Conservation (phyloP, 768 basidiomycete species). For the Lactifluus pinguis region DNA sequence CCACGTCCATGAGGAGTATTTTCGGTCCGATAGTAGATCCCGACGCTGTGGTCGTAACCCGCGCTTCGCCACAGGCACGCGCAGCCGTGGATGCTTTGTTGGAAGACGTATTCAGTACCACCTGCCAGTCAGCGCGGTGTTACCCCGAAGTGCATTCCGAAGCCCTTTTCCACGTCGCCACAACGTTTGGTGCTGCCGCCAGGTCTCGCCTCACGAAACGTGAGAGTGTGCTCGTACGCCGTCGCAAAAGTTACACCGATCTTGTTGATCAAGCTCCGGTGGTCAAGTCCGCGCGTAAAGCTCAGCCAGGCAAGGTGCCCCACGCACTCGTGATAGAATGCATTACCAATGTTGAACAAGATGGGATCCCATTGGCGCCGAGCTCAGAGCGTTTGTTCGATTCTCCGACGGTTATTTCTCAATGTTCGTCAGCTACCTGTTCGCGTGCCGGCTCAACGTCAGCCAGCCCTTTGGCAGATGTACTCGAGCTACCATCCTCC, state of each 20-base stretch:
- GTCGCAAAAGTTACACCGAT: constrained; percentile 41
- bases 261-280: background rate
- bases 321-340: constrained; percentile 9
- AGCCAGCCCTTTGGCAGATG: constrained; percentile 3
- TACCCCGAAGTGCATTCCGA: constrained; percentile 55
- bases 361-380: background rate
- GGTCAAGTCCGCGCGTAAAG: background rate
- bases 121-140: constrained; percentile 57
- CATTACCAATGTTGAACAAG: background rate
- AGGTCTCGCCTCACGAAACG: constrained; percentile 51
- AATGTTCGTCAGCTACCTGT: constrained; percentile 13
- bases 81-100: constrained; percentile 68
- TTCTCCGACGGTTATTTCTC: constrained; percentile 14
- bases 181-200: constrained; percentile 48
- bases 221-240: constrained; percentile 60
- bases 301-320: background rate
- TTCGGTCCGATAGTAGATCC: constrained; percentile 46
- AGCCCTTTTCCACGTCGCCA: constrained; percentile 53
- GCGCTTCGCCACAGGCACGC: constrained; percentile 57
- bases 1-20: constrained; percentile 53
- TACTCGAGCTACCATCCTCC: constrained; percentile 19
- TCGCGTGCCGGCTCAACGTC: constrained; percentile 9
- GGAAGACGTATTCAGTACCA: constrained; percentile 72
- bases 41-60: constrained; percentile 52
- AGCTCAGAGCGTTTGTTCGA: constrained; percentile 12